phyloP scores from a whole-genome alignment of 306 rosid species.

The Hylodesmum podocarpum region DNA sequence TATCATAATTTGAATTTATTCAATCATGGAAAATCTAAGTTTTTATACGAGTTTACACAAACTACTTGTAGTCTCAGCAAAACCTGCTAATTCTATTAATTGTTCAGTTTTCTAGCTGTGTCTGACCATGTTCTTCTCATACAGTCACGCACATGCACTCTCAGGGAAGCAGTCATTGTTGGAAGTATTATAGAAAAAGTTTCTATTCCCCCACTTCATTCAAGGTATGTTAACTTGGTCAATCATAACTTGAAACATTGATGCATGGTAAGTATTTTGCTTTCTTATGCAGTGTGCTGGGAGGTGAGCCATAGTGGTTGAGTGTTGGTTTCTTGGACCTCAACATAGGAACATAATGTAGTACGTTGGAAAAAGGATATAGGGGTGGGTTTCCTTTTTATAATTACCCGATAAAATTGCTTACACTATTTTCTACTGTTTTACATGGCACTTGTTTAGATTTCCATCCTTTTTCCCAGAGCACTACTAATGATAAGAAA shows the following conservation, averaged over 20 bases:
- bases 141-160: slow-evolving; percentile 80
- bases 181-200: slow-evolving; percentile 87
- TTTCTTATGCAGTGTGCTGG: not conserved
- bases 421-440: not conserved
- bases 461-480: not conserved
- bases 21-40: not conserved
- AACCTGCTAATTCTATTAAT: not conserved
- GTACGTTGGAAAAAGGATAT: not conserved
- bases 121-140: slow-evolving; percentile 35
- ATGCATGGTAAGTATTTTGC: not conserved
- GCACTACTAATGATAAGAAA: not conserved
- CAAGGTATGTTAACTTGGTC: slow-evolving; percentile 58
- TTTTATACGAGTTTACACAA: not conserved
- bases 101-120: not conserved
- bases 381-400: not conserved
- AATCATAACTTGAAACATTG: not conserved
- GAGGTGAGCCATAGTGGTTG: not conserved
- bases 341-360: not conserved
- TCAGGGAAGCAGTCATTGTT: slow-evolving; percentile 91
- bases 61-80: not conserved
- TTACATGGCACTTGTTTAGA: slow-evolving; percentile 1
- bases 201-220: slow-evolving; percentile 90
- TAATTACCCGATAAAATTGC: not conserved
- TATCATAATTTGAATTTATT: slow-evolving; percentile 9
- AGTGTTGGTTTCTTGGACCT: not conserved